Conservation (phyloP, 2,329 filamentous ascomycete genomes). For the Sordariomycetes sp. region DNA sequence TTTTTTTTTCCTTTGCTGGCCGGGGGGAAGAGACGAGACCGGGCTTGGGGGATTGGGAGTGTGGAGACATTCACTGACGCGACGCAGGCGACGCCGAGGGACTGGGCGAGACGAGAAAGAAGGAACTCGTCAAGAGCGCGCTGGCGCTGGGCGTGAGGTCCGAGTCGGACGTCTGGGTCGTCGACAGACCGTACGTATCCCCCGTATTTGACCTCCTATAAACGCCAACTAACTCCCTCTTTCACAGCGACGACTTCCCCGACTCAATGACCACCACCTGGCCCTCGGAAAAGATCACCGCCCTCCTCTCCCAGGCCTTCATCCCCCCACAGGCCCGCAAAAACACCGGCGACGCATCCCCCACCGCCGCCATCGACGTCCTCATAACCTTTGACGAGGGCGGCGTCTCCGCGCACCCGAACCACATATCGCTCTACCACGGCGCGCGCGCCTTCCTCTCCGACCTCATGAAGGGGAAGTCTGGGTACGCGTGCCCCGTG, state of each 20-base stretch:
- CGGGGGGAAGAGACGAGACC: not conserved
- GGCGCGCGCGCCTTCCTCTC: constrained; percentile 65
- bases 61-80: not conserved
- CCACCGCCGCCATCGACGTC: constrained; percentile 53
- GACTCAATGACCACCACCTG: constrained; percentile 80
- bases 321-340: constrained; percentile 40
- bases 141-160: constrained; percentile 59
- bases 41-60: constrained; percentile 8
- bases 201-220: not conserved
- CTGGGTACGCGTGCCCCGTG: constrained; percentile 59
- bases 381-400: constrained; percentile 80
- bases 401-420: constrained; percentile 81
- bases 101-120: constrained; percentile 68
- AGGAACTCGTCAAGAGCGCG: constrained; percentile 73
- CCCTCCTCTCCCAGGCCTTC: constrained; percentile 60
- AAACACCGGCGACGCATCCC: constrained; percentile 18
- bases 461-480: constrained; percentile 46
- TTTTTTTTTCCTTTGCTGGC: not conserved
- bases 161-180: constrained; percentile 71
- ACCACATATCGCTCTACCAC: constrained; percentile 81
- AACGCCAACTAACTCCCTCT: not conserved
- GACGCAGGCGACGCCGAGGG: constrained; percentile 67
- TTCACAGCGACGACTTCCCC: constrained; percentile 53
- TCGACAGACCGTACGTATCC: constrained; percentile 55
- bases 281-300: constrained; percentile 57